Conservation (phyloP, 371 early-diverging fungal species). For the Rhizopus sp. region DNA sequence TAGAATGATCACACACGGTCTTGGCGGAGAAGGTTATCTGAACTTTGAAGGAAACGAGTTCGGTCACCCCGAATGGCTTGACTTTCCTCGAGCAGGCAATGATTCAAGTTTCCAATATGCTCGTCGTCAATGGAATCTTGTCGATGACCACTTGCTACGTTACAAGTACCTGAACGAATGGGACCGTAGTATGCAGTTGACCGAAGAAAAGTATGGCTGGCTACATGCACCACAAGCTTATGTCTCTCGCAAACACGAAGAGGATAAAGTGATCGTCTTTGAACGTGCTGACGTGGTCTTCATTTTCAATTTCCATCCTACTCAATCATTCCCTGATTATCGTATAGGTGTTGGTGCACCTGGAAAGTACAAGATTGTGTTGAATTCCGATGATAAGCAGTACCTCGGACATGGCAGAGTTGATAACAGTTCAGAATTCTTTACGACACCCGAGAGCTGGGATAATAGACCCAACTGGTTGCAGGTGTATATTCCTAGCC, state of each 20-base stretch:
- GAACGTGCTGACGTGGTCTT: conserved; percentile 88
- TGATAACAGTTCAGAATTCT: conserved; percentile 59
- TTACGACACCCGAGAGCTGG: conserved; percentile 72
- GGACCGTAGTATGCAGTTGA: conserved; percentile 81
- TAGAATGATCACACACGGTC: conserved; percentile 77
- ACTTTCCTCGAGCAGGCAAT: conserved; percentile 96
- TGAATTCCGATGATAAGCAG: conserved; percentile 75
- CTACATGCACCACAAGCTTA: conserved; percentile 69
- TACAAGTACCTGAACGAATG: conserved; percentile 92
- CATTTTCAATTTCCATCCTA: conserved; percentile 94
- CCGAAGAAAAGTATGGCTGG: conserved; percentile 76
- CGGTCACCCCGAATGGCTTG: conserved; percentile 98
- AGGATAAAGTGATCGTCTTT: conserved; percentile 90
- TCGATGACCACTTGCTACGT: conserved; percentile 82
- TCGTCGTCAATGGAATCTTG: conserved; percentile 91
- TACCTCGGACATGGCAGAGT: conserved; percentile 87
- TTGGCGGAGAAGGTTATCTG: conserved; percentile 96
- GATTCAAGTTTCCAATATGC: conserved; percentile 91
- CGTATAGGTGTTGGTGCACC: conserved; percentile 72
- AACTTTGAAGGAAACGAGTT: conserved; percentile 97
- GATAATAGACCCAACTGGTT: conserved; percentile 72
- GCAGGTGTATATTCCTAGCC: conserved; percentile 51
- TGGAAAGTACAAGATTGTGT: conserved; percentile 75
- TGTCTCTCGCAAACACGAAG: conserved; percentile 89
- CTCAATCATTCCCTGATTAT: conserved; percentile 84